Conservation (phyloP, 75 land plant genomes). For the Pseudotsuga menziesii region DNA sequence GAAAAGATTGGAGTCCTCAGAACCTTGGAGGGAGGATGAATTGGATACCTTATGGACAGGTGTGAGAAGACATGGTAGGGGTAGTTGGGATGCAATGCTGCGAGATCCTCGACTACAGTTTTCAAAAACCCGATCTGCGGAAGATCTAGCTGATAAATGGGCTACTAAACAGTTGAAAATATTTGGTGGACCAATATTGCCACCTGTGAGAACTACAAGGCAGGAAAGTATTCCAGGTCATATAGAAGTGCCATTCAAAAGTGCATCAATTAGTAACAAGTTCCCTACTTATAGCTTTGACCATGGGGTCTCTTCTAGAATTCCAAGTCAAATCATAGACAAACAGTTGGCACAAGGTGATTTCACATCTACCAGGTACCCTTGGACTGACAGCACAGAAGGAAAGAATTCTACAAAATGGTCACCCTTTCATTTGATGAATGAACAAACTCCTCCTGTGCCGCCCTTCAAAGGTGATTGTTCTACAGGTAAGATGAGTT, state of each 20-base stretch:
- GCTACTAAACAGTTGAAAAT: conserved; percentile 67
- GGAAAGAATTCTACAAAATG: conserved; percentile 18
- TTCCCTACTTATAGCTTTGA: conserved; percentile 20
- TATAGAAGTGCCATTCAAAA: conserved; percentile 54
- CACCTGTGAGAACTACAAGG: conserved; percentile 19
- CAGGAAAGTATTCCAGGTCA: conserved; percentile 27
- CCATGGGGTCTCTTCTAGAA: conserved; percentile 17
- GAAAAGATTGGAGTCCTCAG: conserved; percentile 9
- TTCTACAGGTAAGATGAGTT: conserved; percentile 26
- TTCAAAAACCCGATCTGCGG: conserved; percentile 44
- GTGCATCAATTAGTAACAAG: conserved; percentile 39
- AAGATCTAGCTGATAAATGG: conserved; percentile 75
- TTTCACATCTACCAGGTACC: conserved; percentile 16
- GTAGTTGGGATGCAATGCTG: conserved; percentile 84
- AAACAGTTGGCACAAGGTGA: conserved; percentile 43
- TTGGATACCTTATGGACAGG: conserved; percentile 93
- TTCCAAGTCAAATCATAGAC: conserved; percentile 45
- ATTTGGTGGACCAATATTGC: conserved; percentile 36
- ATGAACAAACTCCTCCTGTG: conserved; percentile 22
- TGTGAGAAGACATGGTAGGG: conserved; percentile 87
- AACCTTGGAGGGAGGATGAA: conserved; percentile 94
- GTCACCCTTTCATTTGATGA: conserved; percentile 10
- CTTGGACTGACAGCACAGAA: conserved; percentile 3
- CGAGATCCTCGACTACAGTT: conserved; percentile 68
- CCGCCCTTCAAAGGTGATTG: conserved; percentile 38